Evolutionary conservation across 2,329 filamentous ascomycete genomes (phyloP).

Genomic region (Phialocephala subalpina): DNA sequence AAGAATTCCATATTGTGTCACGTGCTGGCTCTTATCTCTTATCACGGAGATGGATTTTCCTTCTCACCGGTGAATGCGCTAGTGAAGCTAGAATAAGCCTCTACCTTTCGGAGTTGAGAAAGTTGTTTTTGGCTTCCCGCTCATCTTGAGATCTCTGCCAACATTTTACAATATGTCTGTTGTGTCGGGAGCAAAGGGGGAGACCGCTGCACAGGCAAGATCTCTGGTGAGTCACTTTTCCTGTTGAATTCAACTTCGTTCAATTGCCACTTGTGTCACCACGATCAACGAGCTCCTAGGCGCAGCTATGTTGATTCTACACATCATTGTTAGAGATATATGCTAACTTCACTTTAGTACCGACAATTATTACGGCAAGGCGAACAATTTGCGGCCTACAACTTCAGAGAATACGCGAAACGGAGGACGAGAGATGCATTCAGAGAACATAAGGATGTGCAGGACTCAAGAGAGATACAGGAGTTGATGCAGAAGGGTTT

Average conservation of each 20-base stretch:
- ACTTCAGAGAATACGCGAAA: slow-evolving; percentile 96
- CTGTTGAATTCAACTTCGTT: neutral
- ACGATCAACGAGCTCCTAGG: neutral
- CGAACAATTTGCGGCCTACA: slow-evolving; percentile 90
- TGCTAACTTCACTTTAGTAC: slow-evolving; percentile 65
- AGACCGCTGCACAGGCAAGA: slow-evolving; percentile 41
- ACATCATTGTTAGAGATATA: neutral
- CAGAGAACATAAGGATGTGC: slow-evolving; percentile 76
- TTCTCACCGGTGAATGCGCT: neutral
- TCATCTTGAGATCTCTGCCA: neutral
- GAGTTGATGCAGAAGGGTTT: slow-evolving; percentile 89
- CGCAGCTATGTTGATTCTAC: neutral
- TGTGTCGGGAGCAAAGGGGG: slow-evolving; percentile 37
- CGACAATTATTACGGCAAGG: slow-evolving; percentile 89
- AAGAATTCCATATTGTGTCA: neutral
- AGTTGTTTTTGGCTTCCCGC: neutral
- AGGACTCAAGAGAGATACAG: slow-evolving; percentile 80
- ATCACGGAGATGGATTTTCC: slow-evolving; percentile 12
- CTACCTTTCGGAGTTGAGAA: neutral
- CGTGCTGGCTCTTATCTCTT: slow-evolving; percentile 2
- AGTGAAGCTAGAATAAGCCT: neutral
- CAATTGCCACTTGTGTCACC: slow-evolving; percentile 13
- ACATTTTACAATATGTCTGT: slow-evolving; percentile 39
- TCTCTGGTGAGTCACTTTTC: slow-evolving; percentile 41
- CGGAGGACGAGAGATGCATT: slow-evolving; percentile 92